phyloP scores from a whole-genome alignment of 2,329 filamentous ascomycete species.

The Endocalyx cinctus region DNA sequence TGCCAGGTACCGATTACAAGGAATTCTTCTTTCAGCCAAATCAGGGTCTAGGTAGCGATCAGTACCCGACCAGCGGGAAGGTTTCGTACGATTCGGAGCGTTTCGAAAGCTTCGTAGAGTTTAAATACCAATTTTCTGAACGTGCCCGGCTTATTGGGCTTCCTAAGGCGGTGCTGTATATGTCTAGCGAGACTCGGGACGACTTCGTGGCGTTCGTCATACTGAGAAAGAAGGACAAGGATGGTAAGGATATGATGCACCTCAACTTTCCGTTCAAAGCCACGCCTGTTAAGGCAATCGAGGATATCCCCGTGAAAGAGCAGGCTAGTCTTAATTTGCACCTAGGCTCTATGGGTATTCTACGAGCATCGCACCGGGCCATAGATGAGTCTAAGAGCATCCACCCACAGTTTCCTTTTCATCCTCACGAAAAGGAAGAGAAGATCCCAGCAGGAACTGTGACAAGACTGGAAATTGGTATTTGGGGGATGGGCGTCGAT shows the following conservation, averaged over 20 bases:
- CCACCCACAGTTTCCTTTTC: constrained; percentile 24
- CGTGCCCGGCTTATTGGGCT: constrained; percentile 38
- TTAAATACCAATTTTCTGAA: constrained; percentile 35
- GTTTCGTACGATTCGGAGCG: constrained; percentile 30
- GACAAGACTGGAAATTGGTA: constrained; percentile 23
- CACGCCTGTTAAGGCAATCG: constrained; percentile 21
- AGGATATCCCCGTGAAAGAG: constrained; percentile 29
- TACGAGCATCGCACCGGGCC: constrained; percentile 39
- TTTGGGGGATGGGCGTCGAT: constrained; percentile 25
- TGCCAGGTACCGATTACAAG: constrained; percentile 27
- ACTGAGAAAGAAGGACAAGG: constrained; percentile 37
- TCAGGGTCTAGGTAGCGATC: constrained; percentile 4
- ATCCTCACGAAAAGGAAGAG: constrained; percentile 18
- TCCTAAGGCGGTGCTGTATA: constrained; percentile 41
- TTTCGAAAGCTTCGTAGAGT: constrained; percentile 20
- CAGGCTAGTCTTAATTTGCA: constrained; percentile 35
- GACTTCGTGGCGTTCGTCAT: constrained; percentile 42
- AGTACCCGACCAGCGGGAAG: constrained; percentile 2
- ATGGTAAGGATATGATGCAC: constrained; percentile 37
- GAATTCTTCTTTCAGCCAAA: constrained; percentile 24
- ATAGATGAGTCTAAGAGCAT: constrained; percentile 28
- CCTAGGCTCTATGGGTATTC: constrained; percentile 36
- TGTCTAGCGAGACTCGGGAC: constrained; percentile 36
- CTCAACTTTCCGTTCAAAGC: constrained; percentile 35
- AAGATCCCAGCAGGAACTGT: constrained; percentile 18